A percentile compares a stretch with the other conserved stretches of the same genome.
phyloP scores from a whole-genome alignment of 2,329 filamentous ascomycete species.

The Talaromyces amestolkiae region DNA sequence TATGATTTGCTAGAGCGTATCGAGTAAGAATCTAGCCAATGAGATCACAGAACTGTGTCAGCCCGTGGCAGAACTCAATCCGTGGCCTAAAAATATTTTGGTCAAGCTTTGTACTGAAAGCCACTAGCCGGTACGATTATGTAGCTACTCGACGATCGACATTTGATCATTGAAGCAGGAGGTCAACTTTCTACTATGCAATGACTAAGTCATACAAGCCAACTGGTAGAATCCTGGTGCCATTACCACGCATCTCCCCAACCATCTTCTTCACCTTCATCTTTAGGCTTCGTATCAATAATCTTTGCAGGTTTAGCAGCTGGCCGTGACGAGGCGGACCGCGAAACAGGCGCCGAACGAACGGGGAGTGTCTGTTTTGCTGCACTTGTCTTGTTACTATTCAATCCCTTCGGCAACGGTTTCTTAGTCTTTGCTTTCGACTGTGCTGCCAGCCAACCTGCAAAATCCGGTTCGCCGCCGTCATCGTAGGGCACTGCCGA shows the following conservation, averaged over 20 bases:
- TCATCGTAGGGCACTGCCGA: conserved; percentile 67
- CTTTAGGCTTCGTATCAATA: conserved; percentile 63
- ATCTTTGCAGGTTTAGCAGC: conserved; percentile 60
- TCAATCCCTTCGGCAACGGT: conserved; percentile 71
- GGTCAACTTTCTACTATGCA: background rate
- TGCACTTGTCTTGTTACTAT: conserved; percentile 52
- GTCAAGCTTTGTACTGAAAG: background rate
- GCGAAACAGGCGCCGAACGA: conserved; percentile 35
- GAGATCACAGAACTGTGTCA: background rate
- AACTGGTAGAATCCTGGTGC: background rate
- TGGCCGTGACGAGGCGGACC: conserved; percentile 40
- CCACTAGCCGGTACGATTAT: too few species aligned
- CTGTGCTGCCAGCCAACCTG: conserved; percentile 88
- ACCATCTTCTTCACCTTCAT: conserved; percentile 44
- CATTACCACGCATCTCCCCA: conserved; percentile 48
- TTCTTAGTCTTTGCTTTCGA: conserved; percentile 71
- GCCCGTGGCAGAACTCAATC: background rate
- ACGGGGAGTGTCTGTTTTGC: conserved; percentile 31
- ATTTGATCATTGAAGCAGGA: too few species aligned
- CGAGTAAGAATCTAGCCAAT: background rate
- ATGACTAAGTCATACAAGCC: background rate
- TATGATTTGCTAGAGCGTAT: background rate
- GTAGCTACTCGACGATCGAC: too few species aligned
- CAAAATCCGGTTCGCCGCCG: conserved; percentile 88
- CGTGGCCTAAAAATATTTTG: background rate